phyloP scores from a whole-genome alignment of 1,284 basidiomycete species.

The Irpex sp. region DNA sequence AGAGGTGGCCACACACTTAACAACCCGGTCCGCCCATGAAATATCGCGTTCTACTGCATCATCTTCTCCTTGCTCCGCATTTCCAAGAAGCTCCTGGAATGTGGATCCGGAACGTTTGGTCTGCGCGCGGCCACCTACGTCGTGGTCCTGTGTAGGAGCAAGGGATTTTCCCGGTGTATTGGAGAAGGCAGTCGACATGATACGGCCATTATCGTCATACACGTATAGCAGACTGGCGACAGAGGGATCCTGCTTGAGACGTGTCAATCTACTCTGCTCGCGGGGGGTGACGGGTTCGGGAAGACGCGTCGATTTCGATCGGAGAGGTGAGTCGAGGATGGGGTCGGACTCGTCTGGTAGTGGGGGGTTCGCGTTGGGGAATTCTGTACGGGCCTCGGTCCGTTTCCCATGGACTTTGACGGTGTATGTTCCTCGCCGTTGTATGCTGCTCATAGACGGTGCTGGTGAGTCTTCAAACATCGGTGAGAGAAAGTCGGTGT shows the following conservation, averaged over 20 bases:
- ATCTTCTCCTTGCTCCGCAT: slow-evolving; percentile 37
- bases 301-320: slow-evolving; percentile 14
- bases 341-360: slow-evolving; percentile 16
- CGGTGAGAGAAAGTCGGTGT: slow-evolving; percentile 53
- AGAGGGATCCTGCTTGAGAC: slow-evolving; percentile 70
- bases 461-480: slow-evolving; percentile 43
- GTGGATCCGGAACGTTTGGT: slow-evolving; percentile 63
- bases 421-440: slow-evolving; percentile 57
- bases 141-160: slow-evolving; percentile 18
- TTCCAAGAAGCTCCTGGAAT: slow-evolving; percentile 63
- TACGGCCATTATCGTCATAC: slow-evolving; percentile 67
- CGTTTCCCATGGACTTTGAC: slow-evolving; percentile 65
- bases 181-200: slow-evolving; percentile 59
- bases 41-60: slow-evolving; percentile 62
- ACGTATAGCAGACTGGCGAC: slow-evolving; percentile 66
- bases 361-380: slow-evolving; percentile 54
- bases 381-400: slow-evolving; percentile 58
- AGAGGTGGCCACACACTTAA: slow-evolving; percentile 44
- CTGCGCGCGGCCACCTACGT: slow-evolving; percentile 44
- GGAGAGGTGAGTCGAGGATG: slow-evolving; percentile 21
- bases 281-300: slow-evolving; percentile 37
- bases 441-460: slow-evolving; percentile 35
- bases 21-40: slow-evolving; percentile 73
- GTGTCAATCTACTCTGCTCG: slow-evolving; percentile 49
- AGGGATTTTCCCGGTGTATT: slow-evolving; percentile 48